Evolutionary conservation across 345 rosid genomes (phyloP).

Genomic region (Passiflora organensis): DNA sequence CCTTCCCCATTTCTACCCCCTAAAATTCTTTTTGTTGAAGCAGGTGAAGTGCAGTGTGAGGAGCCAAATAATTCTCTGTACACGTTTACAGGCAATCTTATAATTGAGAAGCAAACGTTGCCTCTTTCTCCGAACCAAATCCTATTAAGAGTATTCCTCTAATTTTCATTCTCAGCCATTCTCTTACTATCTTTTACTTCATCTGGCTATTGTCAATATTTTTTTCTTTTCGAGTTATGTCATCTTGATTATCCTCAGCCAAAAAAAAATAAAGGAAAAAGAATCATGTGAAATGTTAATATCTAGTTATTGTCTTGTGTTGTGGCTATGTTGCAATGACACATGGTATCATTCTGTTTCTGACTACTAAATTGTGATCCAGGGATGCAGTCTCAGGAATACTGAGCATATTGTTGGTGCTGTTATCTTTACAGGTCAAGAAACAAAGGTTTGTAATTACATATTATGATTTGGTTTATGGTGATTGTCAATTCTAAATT

Average conservation of each 20-base stretch:
- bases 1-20: neutral
- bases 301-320: neutral
- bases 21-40: conserved; percentile 24
- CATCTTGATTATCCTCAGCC: neutral
- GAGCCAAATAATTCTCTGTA: conserved; percentile 97
- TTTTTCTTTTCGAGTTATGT: too few species aligned
- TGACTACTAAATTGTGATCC: conserved; percentile 16
- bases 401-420: conserved; percentile 83
- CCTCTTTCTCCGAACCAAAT: conserved; percentile 95
- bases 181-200: neutral
- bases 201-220: neutral
- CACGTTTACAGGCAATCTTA: conserved; percentile 95
- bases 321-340: conserved; percentile 2
- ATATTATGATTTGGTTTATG: neutral
- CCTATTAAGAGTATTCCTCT: conserved; percentile 69
- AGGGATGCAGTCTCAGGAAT: conserved; percentile 99
- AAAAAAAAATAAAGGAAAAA: neutral
- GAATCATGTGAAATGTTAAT: too few species aligned
- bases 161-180: conserved; percentile 13
- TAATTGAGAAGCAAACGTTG: conserved; percentile 76
- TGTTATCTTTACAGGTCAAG: conserved; percentile 92
- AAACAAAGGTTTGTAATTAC: conserved; percentile 76
- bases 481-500: neutral
- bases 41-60: conserved; percentile 99
- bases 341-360: neutral